A percentile compares a stretch with the other conserved stretches of the same genome.
Conservation (phyloP, 208 protist species). For the Leishmania gerbilli region DNA sequence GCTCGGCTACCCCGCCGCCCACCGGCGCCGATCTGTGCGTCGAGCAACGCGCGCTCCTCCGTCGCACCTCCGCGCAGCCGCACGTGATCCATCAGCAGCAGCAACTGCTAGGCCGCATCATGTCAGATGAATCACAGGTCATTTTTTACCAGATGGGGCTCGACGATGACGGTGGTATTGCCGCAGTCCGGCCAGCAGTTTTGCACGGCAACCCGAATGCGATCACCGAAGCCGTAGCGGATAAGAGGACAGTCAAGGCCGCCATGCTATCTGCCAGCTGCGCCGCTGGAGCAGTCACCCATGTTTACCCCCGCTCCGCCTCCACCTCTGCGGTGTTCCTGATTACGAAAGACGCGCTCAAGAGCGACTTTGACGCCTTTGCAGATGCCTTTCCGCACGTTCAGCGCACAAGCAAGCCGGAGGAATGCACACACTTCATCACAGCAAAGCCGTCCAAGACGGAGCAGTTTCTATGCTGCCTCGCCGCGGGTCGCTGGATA, state of each 20-base stretch:
- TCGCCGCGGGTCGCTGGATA: conserved; percentile 71
- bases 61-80: conserved; percentile 94
- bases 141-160: conserved; percentile 30
- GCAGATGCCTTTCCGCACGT: conserved; percentile 12
- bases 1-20: neutral
- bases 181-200: neutral
- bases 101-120: conserved; percentile 6
- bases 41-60: conserved; percentile 99
- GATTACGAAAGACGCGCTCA: conserved; percentile 27
- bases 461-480: conserved; percentile 59
- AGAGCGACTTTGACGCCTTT: conserved; percentile 20
- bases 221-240: conserved; percentile 93
- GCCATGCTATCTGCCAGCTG: neutral
- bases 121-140: conserved; percentile 30
- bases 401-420: conserved; percentile 30
- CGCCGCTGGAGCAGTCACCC: neutral
- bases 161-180: neutral
- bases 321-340: conserved; percentile 20
- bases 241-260: neutral
- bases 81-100: neutral
- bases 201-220: neutral
- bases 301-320: conserved; percentile 8
- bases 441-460: conserved; percentile 61
- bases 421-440: conserved; percentile 79
- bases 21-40: conserved; percentile 98